Percentiles rank a stretch among this genome's conserved stretches.
Conservation (phyloP, 352 stramenopile genomes). For the Pythium periplocum region DNA sequence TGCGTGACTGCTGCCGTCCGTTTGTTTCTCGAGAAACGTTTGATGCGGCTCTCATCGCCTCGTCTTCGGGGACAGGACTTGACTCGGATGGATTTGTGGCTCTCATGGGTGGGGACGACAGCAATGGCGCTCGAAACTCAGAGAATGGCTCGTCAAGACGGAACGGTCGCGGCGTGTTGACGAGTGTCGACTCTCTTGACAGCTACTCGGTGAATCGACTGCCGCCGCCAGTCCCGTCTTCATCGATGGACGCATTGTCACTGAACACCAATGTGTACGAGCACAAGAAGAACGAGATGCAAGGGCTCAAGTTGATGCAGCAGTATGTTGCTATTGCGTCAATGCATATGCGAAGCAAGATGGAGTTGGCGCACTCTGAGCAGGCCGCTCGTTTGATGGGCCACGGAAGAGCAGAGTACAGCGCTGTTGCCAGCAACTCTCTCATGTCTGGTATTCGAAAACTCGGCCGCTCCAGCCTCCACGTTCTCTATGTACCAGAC, state of each 20-base stretch:
- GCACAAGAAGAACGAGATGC: slow-evolving; percentile 69
- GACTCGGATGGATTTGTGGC: slow-evolving; percentile 18
- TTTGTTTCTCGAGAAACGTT: slow-evolving; percentile 84
- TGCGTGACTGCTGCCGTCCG: slow-evolving; percentile 56
- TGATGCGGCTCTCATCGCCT: slow-evolving; percentile 71
- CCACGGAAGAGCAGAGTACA: slow-evolving; percentile 21
- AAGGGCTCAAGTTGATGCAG: slow-evolving; percentile 80
- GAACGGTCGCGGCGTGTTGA: slow-evolving; percentile 35
- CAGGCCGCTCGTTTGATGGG: slow-evolving; percentile 67
- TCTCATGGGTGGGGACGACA: slow-evolving; percentile 5
- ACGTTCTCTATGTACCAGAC: slow-evolving; percentile 30
- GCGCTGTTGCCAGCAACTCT: too few species aligned
- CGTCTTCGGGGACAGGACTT: slow-evolving; percentile 24
- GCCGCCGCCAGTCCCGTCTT: slow-evolving; percentile 8
- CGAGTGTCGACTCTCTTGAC: slow-evolving; percentile 69
- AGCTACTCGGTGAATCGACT: slow-evolving; percentile 28
- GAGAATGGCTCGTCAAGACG: not conserved
- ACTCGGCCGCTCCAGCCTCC: slow-evolving; percentile 18
- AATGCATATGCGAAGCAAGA: slow-evolving; percentile 87
- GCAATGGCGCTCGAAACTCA: not conserved
- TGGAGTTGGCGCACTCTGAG: slow-evolving; percentile 79
- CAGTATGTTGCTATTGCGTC: slow-evolving; percentile 85
- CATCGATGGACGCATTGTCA: slow-evolving; percentile 6
- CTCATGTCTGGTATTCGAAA: slow-evolving; percentile 6
- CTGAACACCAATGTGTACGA: slow-evolving; percentile 36